Conservation (phyloP, 768 basidiomycete genomes). For the Coprinopsis strossmayeri region DNA sequence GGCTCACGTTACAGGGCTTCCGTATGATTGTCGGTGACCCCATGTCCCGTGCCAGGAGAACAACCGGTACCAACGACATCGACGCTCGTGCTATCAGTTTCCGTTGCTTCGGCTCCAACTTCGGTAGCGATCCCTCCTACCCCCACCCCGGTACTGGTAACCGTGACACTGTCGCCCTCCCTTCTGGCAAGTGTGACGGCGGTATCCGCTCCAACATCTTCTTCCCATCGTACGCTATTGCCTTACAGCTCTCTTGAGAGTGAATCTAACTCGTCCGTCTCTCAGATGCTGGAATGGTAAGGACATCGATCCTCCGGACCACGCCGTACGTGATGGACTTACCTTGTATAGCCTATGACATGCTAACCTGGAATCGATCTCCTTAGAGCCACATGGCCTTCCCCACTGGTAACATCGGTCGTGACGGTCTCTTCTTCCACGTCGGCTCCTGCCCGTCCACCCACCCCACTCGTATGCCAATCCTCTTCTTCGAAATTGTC, state of each 20-base stretch:
- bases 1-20: constrained; percentile 1
- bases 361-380: background rate
- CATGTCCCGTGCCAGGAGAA: constrained; percentile 2
- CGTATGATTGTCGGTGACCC: constrained; percentile 10
- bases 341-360: background rate
- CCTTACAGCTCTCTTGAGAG: too few species aligned
- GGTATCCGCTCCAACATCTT: constrained; percentile 10
- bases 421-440: constrained; percentile 7
- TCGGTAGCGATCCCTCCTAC: constrained; percentile 1
- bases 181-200: background rate
- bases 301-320: constrained; percentile 8
- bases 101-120: constrained; percentile 9
- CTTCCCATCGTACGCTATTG: constrained; percentile 8
- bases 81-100: constrained; percentile 7
- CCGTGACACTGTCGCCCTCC: constrained; percentile 7
- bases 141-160: constrained; percentile 6
- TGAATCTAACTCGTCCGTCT: background rate
- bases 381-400: constrained; percentile 6
- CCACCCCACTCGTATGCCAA: constrained; percentile 7
- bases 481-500: constrained; percentile 8
- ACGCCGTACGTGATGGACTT: constrained; percentile 1
- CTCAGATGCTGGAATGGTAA: constrained; percentile 8
- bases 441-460: constrained; percentile 3
- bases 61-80: background rate
- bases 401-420: constrained; percentile 7